These are phyloP conservation scores for Schwanniomyces occidentalis DNA, from an alignment of 805 yeast genomes.

Conservation along the genomic window DNA sequence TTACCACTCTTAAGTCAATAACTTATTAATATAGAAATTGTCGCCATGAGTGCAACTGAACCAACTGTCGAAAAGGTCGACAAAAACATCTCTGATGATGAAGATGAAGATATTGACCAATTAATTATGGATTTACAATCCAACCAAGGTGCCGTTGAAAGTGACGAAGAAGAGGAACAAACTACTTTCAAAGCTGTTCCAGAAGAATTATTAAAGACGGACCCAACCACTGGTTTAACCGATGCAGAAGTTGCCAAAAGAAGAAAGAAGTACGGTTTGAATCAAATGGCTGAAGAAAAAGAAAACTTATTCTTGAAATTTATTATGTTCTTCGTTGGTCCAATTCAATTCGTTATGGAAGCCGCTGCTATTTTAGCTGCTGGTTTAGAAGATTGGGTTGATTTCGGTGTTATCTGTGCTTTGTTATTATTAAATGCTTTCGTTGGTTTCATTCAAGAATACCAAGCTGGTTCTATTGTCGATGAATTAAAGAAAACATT, in stretches of 20 bases:
- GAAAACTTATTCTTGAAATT: slow-evolving; percentile 81
- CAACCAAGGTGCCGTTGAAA: slow-evolving; percentile 51
- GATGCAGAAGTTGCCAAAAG: slow-evolving; percentile 77
- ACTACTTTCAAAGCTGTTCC: slow-evolving; percentile 69
- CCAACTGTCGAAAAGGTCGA: slow-evolving; percentile 57
- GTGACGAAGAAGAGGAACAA: slow-evolving; percentile 40
- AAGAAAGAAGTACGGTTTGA: slow-evolving; percentile 87
- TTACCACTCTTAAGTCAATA: slow-evolving; percentile 12
- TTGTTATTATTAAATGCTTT: slow-evolving; percentile 80
- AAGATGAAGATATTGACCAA: slow-evolving; percentile 59
- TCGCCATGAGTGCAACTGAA: slow-evolving; percentile 42
- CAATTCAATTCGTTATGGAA: slow-evolving; percentile 96
- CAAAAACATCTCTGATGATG: slow-evolving; percentile 53
- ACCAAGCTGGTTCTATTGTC: slow-evolving; percentile 97
- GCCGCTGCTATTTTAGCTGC: slow-evolving; percentile 95
- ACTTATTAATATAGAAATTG: slow-evolving; percentile 4
- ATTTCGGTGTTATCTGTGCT: slow-evolving; percentile 96
- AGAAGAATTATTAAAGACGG: slow-evolving; percentile 81
- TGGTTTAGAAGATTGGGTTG: slow-evolving; percentile 97
- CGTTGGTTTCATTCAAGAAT: slow-evolving; percentile 97
- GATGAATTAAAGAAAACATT: slow-evolving; percentile 94
- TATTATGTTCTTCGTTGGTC: slow-evolving; percentile 87
- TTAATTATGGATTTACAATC: slow-evolving; percentile 79
- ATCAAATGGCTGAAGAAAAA: slow-evolving; percentile 87
- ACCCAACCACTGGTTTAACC: slow-evolving; percentile 73